Evolutionary conservation across 305 asterid species (phyloP), one percentile per base, ranked within the genome.

Genomic region (Caryopteris hybrid): DNA sequence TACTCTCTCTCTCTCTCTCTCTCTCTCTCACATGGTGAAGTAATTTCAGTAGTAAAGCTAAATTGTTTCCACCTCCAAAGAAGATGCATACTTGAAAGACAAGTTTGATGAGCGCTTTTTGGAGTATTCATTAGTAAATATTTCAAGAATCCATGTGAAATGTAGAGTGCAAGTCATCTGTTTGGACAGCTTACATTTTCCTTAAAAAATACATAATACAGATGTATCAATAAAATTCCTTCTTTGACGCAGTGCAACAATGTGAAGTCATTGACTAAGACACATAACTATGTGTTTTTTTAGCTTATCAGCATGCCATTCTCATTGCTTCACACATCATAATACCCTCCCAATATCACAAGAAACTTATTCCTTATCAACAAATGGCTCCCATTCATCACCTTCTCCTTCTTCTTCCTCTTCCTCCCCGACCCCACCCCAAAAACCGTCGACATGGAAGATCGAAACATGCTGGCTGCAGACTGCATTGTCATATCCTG

Each of bases 401-500:
- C 61, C 72, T 70, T 75, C 85, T 72, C 48, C 71, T 61, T 56
- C 80, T 46, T 66, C 80, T 48, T 58, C 72, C 27, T 31, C 78
- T 6, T 6, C 46, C 13, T 23, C 23, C 31, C 50, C 34, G 4
- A 12, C 61, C 16, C 41, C 2, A n/a, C 73, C 20, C 27, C n/a
- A n/a, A n/a, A n/a, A 63, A 63, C 33, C 58, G 56, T 13, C 61
- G 48, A 61, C 69, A 92, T 89, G 96, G 92, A 82, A 61, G 98
- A 92, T 66, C 63, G 57, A 12, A 89, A 82, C 82, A 71, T 76
- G 54, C 71, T 82, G 25, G 96, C 95, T 20, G 95, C 95, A 6
- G 96, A 92, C 51, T 89, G 98, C 79, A 72, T 89, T 52, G 89
- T 92, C 71, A 47, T 92, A 54, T 84, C 81, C 25, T 92, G 98